phyloP scores from a whole-genome alignment of 306 rosid species.

The Lathyrus tuberosus region DNA sequence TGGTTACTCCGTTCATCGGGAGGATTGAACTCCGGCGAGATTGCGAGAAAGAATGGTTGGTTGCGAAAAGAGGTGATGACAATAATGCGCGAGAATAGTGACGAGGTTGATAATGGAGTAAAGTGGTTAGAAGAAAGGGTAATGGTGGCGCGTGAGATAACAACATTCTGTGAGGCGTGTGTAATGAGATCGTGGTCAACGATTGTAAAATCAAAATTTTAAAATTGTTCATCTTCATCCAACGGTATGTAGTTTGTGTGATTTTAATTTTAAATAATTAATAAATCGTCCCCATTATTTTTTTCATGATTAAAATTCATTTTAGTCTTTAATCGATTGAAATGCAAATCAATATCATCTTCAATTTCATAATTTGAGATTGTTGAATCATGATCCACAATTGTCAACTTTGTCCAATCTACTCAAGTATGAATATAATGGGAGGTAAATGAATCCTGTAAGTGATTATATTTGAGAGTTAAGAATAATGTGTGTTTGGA shows the following conservation, averaged over 20 bases:
- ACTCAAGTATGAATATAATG: too few relatives aligned
- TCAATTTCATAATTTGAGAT: too few relatives aligned
- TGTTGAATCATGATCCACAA: too few relatives aligned
- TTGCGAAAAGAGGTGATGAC: not conserved
- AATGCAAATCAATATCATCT: too few relatives aligned
- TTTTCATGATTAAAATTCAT: not conserved
- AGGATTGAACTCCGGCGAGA: slow-evolving; percentile 29
- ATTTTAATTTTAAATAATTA: not conserved
- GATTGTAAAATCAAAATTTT: slow-evolving; percentile 12
- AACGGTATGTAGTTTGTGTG: slow-evolving; percentile 1
- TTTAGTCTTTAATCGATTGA: too few relatives aligned
- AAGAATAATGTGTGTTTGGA: too few relatives aligned
- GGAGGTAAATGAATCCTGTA: too few relatives aligned
- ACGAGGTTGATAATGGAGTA: slow-evolving; percentile 17
- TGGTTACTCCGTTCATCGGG: slow-evolving; percentile 43
- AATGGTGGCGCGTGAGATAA: slow-evolving; percentile 44
- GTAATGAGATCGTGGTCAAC: not conserved
- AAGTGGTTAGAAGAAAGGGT: slow-evolving; percentile 28
- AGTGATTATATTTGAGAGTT: too few relatives aligned
- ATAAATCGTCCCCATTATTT: not conserved
- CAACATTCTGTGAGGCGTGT: slow-evolving; percentile 36
- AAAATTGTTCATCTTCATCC: slow-evolving; percentile 8
- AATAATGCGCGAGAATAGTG: slow-evolving; percentile 29
- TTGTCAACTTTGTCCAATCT: too few relatives aligned
- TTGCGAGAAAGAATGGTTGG: slow-evolving; percentile 34